Evolutionary conservation across 2,329 filamentous ascomycete species (phyloP).

Genomic region (Colletotrichum falcatum): DNA sequence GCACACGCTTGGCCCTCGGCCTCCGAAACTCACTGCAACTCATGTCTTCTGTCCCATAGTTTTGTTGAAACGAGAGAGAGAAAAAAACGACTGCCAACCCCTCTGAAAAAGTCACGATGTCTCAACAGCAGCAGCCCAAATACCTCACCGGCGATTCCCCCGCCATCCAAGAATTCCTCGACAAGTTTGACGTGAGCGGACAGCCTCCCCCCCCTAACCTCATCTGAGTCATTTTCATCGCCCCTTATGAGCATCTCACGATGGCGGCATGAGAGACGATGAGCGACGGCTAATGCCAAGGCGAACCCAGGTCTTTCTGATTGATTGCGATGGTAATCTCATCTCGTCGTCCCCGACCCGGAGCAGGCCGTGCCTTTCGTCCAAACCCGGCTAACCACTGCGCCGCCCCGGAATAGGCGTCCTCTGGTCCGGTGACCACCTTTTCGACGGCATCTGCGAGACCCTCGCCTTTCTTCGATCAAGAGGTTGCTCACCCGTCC

Average conservation of each 20-base stretch:
- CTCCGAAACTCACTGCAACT: slow-evolving; percentile 24
- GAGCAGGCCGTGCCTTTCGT: slow-evolving; percentile 19
- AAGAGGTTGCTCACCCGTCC: slow-evolving; percentile 68
- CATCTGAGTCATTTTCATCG: slow-evolving; percentile 33
- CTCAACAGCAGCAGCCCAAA: slow-evolving; percentile 57
- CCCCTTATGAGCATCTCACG: neutral
- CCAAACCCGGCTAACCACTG: slow-evolving; percentile 16
- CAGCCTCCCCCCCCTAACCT: slow-evolving; percentile 15
- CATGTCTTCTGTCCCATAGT: neutral
- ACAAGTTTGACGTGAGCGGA: slow-evolving; percentile 87
- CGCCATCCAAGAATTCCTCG: slow-evolving; percentile 85
- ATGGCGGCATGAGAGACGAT: slow-evolving; percentile 9
- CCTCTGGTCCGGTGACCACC: slow-evolving; percentile 93
- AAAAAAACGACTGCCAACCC: neutral
- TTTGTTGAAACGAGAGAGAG: slow-evolving; percentile 27
- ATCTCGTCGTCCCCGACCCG: slow-evolving; percentile 29
- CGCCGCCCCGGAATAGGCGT: slow-evolving; percentile 71
- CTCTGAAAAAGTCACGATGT: slow-evolving; percentile 45
- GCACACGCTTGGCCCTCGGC: slow-evolving; percentile 6
- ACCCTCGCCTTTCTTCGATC: slow-evolving; percentile 85
- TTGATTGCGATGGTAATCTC: slow-evolving; percentile 91
- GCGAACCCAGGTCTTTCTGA: slow-evolving; percentile 73
- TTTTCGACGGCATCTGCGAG: slow-evolving; percentile 87
- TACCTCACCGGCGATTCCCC: slow-evolving; percentile 83
- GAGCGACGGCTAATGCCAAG: slow-evolving; percentile 23